phyloP scores from a whole-genome alignment of 805 yeast species.

The Debaryomyces prosopidis region DNA sequence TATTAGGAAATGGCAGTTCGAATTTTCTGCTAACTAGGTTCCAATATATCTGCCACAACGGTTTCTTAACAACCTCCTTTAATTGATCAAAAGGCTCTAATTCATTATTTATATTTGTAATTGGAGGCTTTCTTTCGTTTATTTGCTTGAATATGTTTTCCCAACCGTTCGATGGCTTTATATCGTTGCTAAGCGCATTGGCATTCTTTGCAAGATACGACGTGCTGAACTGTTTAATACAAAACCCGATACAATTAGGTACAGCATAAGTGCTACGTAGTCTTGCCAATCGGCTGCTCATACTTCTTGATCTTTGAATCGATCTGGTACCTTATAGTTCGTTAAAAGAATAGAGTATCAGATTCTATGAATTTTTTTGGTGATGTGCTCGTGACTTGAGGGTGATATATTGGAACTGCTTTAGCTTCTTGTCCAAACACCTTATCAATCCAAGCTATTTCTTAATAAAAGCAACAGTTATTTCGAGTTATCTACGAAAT shows the following conservation, averaged over 20 bases:
- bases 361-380: neutral
- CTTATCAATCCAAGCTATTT: no score
- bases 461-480: no score
- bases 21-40: neutral
- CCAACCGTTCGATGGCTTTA: neutral
- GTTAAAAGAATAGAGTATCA: neutral
- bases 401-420: neutral
- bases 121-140: neutral
- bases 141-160: neutral
- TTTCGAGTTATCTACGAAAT: no score
- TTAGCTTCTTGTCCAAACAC: neutral
- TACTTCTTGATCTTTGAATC: neutral
- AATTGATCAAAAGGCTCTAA: slow-evolving; percentile 3
- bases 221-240: neutral
- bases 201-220: neutral
- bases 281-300: neutral
- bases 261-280: neutral
- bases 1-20: slow-evolving; percentile 4
- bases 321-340: neutral
- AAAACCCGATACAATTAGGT: neutral
- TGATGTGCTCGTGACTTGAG: neutral
- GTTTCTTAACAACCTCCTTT: slow-evolving; percentile 4
- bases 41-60: slow-evolving; percentile 5
- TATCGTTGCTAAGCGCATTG: neutral
- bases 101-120: neutral